Percentiles rank a stretch among this genome's conserved stretches.
Conservation (phyloP, 345 rosid species). For the Salix caprea region DNA sequence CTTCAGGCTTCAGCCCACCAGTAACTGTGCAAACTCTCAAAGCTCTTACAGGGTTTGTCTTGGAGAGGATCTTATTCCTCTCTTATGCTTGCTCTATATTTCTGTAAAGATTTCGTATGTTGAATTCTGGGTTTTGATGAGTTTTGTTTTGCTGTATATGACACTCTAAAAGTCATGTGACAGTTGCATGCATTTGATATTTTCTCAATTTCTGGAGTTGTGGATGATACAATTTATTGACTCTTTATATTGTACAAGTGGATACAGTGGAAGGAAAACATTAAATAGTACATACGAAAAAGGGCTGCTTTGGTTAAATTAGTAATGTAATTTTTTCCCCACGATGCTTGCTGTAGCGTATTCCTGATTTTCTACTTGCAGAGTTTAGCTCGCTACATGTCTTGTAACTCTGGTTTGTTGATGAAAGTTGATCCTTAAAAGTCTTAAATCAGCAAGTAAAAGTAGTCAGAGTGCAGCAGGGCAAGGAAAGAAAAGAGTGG, state of each 20-base stretch:
- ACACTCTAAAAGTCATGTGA: too few relatives aligned
- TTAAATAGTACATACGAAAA: too few relatives aligned
- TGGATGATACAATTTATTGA: too few relatives aligned
- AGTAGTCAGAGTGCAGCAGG: too few relatives aligned
- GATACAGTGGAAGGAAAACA: too few relatives aligned
- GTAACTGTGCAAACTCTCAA: background rate
- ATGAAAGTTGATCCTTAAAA: background rate
- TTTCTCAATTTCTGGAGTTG: too few relatives aligned
- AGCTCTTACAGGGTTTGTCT: background rate
- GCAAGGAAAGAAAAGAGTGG: too few relatives aligned
- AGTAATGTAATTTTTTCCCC: too few relatives aligned
- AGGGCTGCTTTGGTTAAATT: too few relatives aligned
- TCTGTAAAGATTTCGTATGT: background rate
- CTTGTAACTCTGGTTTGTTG: background rate
- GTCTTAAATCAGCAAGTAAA: too few relatives aligned
- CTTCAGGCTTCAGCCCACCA: constrained; percentile 9
- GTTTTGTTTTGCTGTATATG: background rate
- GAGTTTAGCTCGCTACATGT: background rate
- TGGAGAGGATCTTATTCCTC: background rate
- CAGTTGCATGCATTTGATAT: too few relatives aligned
- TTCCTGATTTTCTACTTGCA: background rate
- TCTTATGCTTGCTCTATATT: background rate
- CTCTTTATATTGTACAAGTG: background rate
- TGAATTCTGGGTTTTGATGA: background rate
- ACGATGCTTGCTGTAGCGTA: too few relatives aligned